Evolutionary conservation across 768 basidiomycete genomes (phyloP).

Genomic region (Dentipellis fragilis): DNA sequence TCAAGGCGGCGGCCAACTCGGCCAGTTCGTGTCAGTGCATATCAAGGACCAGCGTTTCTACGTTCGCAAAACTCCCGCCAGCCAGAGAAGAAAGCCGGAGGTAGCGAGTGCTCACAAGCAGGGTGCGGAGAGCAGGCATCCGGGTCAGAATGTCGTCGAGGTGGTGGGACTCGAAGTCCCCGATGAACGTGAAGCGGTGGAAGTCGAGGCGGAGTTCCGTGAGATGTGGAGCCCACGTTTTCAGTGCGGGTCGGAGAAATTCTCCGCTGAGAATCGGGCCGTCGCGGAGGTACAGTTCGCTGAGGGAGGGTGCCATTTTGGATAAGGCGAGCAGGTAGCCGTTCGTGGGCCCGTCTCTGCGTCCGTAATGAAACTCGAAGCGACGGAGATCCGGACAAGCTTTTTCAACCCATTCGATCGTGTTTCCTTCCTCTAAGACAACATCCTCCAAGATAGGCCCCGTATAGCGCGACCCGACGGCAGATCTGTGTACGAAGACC

Average conservation of each 20-base stretch:
- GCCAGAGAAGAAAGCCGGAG: neutral
- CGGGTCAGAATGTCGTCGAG: neutral
- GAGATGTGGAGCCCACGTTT: neutral
- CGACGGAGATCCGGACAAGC: neutral
- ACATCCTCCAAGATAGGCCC: too few species aligned
- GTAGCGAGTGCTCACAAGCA: neutral
- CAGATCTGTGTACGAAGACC: too few species aligned
- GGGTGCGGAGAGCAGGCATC: neutral
- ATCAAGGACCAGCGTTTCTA: too few species aligned
- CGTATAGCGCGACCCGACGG: too few species aligned
- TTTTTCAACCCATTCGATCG: neutral
- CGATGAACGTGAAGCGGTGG: neutral
- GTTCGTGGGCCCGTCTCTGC: neutral
- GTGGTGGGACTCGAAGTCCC: neutral
- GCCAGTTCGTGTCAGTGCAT: too few species aligned
- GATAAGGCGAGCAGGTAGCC: neutral
- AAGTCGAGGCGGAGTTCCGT: neutral
- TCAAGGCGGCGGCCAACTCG: too few species aligned
- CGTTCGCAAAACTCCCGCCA: too few species aligned
- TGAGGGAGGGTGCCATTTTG: neutral
- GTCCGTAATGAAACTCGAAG: neutral
- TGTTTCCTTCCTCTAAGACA: too few species aligned
- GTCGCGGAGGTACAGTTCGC: neutral
- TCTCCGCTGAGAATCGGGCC: neutral
- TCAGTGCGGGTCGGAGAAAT: neutral